A percentile compares a stretch with the other conserved stretches of the same genome.
phyloP scores from a whole-genome alignment of 2,329 filamentous ascomycete genomes.

The Botrytis hyacinthi region DNA sequence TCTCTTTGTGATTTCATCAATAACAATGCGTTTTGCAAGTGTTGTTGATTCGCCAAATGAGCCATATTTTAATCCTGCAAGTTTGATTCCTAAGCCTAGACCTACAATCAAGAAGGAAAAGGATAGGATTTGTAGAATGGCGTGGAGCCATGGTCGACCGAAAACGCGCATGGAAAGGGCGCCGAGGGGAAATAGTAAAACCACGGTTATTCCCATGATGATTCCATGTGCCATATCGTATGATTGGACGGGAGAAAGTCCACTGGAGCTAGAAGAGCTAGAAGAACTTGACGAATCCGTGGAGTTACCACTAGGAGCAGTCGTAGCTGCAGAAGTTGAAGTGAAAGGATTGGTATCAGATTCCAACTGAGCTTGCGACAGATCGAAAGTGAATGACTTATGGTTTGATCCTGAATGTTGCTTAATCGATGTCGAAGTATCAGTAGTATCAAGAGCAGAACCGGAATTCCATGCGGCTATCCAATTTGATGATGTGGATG shows the following conservation, averaged over 20 bases:
- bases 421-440: constrained; percentile 23
- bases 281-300: constrained; percentile 15
- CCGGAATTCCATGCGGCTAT: constrained; percentile 36
- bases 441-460: constrained; percentile 27
- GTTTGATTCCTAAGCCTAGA: constrained; percentile 55
- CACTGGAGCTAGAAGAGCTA: neutral
- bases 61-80: constrained; percentile 43
- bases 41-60: neutral
- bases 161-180: constrained; percentile 59
- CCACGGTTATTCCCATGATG: constrained; percentile 60
- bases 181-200: constrained; percentile 58
- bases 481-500: constrained; percentile 29
- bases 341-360: constrained; percentile 34
- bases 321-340: constrained; percentile 13
- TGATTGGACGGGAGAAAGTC: constrained; percentile 8
- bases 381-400: constrained; percentile 31
- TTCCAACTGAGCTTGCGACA: constrained; percentile 29
- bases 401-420: constrained; percentile 26
- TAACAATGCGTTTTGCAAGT: neutral
- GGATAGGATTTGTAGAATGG: constrained; percentile 52
- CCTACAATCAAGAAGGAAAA: constrained; percentile 59
- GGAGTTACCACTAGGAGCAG: constrained; percentile 14
- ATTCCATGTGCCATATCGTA: constrained; percentile 51
- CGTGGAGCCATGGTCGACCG: constrained; percentile 52
- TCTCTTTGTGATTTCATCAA: neutral